Conservation (phyloP, 2,329 filamentous ascomycete species). For the Xylariaceae sp. region DNA sequence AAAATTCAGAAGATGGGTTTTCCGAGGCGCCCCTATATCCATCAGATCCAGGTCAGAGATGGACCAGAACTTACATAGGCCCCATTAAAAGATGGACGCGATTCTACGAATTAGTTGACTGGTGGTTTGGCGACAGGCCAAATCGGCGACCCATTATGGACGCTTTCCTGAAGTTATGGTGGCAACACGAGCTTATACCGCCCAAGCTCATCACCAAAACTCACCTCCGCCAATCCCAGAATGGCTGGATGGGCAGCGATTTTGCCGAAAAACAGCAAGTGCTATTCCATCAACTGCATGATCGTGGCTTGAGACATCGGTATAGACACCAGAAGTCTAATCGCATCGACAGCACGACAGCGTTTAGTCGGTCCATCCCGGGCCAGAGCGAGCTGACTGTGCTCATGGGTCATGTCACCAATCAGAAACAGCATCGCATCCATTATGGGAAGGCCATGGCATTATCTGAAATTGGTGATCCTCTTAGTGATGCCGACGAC, state of each 20-base stretch:
- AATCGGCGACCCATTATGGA: conserved; percentile 23
- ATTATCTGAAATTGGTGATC: conserved; percentile 24
- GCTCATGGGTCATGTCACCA: conserved; percentile 26
- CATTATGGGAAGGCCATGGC: conserved; percentile 24
- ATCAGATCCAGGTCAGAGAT: conserved; percentile 30
- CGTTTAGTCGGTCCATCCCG: conserved; percentile 25
- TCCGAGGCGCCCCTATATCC: conserved; percentile 30
- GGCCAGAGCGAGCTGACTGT: conserved; percentile 22
- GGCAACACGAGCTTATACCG: conserved; percentile 27
- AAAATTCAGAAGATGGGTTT: conserved; percentile 12
- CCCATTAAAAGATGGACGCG: conserved; percentile 32
- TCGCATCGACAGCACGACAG: conserved; percentile 21
- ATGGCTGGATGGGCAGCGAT: conserved; percentile 26
- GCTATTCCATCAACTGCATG: conserved; percentile 25
- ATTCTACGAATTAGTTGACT: conserved; percentile 26
- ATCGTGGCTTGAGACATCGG: conserved; percentile 19
- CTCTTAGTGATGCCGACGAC: conserved; percentile 18
- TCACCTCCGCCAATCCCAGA: conserved; percentile 21
- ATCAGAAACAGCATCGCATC: conserved; percentile 26
- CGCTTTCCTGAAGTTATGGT: conserved; percentile 28
- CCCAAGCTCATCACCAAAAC: conserved; percentile 24
- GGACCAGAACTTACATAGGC: conserved; percentile 31
- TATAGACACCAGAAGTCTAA: conserved; percentile 19
- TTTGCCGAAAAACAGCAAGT: conserved; percentile 23
- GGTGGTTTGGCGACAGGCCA: conserved; percentile 29